Evolutionary conservation across 768 basidiomycete species (phyloP).

Genomic region (Calocybe indica): DNA sequence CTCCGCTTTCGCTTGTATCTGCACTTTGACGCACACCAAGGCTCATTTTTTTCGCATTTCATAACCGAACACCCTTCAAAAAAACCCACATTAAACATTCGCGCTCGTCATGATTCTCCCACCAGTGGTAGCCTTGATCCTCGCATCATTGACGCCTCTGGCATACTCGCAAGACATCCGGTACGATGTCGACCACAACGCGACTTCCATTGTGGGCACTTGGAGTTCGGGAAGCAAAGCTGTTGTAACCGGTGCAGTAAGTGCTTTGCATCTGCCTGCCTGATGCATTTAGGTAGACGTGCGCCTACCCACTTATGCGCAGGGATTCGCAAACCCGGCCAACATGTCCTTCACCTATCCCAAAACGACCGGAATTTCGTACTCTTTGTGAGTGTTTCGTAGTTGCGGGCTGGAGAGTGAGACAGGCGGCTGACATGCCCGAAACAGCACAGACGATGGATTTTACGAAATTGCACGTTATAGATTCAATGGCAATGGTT

Average conservation of each 20-base stretch:
- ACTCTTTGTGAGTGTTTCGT: conserved; percentile 71
- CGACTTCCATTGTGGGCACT: conserved; percentile 68
- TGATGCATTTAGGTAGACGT: neutral
- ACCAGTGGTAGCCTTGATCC: conserved; percentile 30
- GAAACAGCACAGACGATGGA: conserved; percentile 56
- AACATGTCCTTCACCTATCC: conserved; percentile 85
- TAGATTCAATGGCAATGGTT: conserved; percentile 84
- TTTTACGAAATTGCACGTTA: conserved; percentile 91
- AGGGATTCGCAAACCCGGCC: conserved; percentile 84
- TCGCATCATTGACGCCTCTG: conserved; percentile 30
- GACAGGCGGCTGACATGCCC: conserved; percentile 5
- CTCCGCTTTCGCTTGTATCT: conserved; percentile 8
- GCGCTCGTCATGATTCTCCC: conserved; percentile 32
- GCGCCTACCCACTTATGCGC: conserved; percentile 7
- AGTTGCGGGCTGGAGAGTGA: neutral
- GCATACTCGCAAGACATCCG: conserved; percentile 31
- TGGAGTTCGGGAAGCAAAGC: conserved; percentile 79
- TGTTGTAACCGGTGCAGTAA: conserved; percentile 78
- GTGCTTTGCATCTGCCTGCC: conserved; percentile 24
- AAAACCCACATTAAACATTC: neutral
- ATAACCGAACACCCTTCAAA: conserved; percentile 6
- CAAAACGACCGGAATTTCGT: conserved; percentile 77
- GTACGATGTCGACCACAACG: conserved; percentile 50
- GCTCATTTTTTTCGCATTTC: conserved; percentile 1
- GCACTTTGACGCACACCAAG: conserved; percentile 6